Conservation (phyloP, 164 flowering plant species). For the Stephania japonica region DNA sequence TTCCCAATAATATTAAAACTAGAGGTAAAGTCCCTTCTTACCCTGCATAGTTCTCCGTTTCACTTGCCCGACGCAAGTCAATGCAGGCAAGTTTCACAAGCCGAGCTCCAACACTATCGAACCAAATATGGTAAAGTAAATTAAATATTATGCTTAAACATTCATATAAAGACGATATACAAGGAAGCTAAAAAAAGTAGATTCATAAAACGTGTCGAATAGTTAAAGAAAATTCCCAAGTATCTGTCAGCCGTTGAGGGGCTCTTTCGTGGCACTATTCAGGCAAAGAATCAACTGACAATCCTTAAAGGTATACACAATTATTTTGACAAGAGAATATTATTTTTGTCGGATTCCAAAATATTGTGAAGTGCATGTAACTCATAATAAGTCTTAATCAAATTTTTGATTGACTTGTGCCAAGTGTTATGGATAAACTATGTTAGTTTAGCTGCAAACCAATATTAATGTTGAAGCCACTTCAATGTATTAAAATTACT, state of each 20-base stretch:
- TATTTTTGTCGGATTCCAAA: neutral
- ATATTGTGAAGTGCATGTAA: neutral
- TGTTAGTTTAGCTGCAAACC: neutral
- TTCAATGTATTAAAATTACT: too few relatives aligned
- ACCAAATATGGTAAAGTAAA: neutral
- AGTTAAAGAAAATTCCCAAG: neutral
- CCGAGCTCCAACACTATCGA: slow-evolving; percentile 9
- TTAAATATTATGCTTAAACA: too few relatives aligned
- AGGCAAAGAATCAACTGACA: neutral
- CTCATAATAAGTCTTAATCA: neutral
- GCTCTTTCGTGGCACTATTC: neutral
- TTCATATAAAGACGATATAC: too few relatives aligned
- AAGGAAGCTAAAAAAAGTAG: neutral
- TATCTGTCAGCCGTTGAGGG: neutral
- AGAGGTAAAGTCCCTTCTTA: neutral
- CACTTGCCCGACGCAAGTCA: neutral
- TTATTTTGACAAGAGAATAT: neutral
- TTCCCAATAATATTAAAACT: neutral
- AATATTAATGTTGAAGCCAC: neutral
- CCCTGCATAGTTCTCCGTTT: neutral
- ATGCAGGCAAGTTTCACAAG: neutral
- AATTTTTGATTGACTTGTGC: neutral
- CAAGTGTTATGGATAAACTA: neutral
- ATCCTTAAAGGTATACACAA: neutral
- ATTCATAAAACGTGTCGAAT: neutral